Base-by-base conservation (phyloP, 768 basidiomycete genomes). In the Mycena capillaripes region DNA sequence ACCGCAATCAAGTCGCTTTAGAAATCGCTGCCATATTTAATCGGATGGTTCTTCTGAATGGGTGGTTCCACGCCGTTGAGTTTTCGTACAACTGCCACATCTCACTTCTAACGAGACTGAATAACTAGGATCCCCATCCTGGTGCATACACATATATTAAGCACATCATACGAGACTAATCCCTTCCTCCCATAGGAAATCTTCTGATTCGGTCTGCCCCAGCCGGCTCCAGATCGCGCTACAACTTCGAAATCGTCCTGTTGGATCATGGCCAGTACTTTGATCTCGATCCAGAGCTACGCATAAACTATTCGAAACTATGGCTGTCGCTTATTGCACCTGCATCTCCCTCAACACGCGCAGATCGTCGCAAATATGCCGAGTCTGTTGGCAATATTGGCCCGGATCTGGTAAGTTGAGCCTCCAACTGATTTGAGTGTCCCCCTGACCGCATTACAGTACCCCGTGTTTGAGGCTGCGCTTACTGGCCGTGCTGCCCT, bases 251-350 rank as follows among this genome's bases (percentile, higher is more conserved):
- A 79, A 94, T 98, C 60, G 97, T 95, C 29, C 87, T 99, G 1
- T 85, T 99, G 71, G 98, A 99, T 78, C 97, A 98, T 75, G 97
- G 95, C 5, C 84, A 96, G 21, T 97, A 98, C 81, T 98, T 98
- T 75, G 97, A 98, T 78, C 85, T 99, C 5, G 92, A 95, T 66
- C 83, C 90, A 23, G 86, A 92, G 48, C 84, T 99, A 6, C 91
- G 97, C 27, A 87, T 95, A 60, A 94, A 95, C 79, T 95, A 95
- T 77, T 88, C 92, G 86, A 91, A 92, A 84, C 87, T 99, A 56
- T 99, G 97, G 97, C 83, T 99, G 53, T 91, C 96, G 12, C 86
- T 99, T 21, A 94, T 99, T 63, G 89, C 91, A 1, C 87, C 89
- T 23, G 90, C 93, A 19, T 91, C 95, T 0, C 85, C 91, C 0